phyloP scores from a whole-genome alignment of 768 basidiomycete genomes.

The Rubroboletus pulcherrimus region DNA sequence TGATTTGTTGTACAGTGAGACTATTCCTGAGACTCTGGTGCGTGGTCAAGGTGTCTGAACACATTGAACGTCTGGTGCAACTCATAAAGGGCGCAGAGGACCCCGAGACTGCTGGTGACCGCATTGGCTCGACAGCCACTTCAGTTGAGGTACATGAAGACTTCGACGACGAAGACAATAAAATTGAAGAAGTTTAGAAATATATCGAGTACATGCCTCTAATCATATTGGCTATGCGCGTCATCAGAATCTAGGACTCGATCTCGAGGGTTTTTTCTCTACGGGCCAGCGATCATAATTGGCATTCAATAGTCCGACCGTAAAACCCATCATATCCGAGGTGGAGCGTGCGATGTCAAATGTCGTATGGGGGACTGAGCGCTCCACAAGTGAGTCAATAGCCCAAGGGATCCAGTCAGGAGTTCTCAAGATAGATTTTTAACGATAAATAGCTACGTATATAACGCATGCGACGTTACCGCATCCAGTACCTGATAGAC shows the following conservation, averaged over 20 bases:
- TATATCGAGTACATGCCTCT: conserved; percentile 14
- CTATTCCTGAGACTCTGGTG: neutral
- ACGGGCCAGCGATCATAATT: neutral
- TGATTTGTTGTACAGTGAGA: neutral
- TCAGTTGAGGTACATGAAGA: conserved; percentile 23
- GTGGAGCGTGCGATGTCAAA: neutral
- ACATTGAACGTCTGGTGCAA: conserved; percentile 83
- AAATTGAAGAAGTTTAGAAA: conserved; percentile 69
- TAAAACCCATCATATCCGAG: neutral
- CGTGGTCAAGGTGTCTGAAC: conserved; percentile 65
- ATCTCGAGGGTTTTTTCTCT: neutral
- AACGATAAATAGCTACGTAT: conserved; percentile 23
- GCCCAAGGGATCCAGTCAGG: conserved; percentile 11
- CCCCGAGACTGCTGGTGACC: conserved; percentile 40
- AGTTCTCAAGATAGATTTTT: conserved; percentile 23
- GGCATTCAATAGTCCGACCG: neutral
- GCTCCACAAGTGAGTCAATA: conserved; percentile 22
- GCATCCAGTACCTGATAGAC: conserved; percentile 9
- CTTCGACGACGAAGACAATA: conserved; percentile 63
- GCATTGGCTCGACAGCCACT: conserved; percentile 25
- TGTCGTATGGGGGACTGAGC: neutral
- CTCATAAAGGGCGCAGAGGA: conserved; percentile 80
- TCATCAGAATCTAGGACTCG: neutral
- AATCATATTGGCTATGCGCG: conserved; percentile 7
- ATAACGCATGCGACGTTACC: conserved; percentile 6